Percentiles rank a stretch among this genome's conserved stretches.
These are phyloP conservation scores for Cladorrhinum samala DNA, from an alignment of 495 filamentous ascomycete species.

Conservation along the genomic window DNA sequence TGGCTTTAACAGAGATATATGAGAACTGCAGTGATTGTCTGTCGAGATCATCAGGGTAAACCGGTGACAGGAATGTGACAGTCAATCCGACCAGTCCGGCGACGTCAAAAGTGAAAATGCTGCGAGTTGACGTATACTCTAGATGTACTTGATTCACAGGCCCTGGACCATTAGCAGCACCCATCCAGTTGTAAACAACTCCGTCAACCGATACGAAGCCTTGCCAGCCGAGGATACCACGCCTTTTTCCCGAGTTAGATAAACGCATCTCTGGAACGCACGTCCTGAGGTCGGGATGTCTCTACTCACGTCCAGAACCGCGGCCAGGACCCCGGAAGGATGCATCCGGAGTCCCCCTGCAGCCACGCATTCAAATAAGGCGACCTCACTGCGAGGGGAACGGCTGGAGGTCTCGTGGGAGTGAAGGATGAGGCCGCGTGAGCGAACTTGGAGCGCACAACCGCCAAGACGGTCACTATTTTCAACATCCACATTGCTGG, in stretches of 20 bases:
- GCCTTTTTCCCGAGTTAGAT: conserved; percentile 54
- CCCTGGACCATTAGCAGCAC: conserved; percentile 49
- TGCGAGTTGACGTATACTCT: conserved; percentile 80
- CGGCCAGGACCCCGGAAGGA: conserved; percentile 26
- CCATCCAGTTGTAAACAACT: conserved; percentile 56
- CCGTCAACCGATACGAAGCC: conserved; percentile 53
- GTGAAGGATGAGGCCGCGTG: conserved; percentile 13
- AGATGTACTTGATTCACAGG: conserved; percentile 44
- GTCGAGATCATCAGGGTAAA: conserved; percentile 78
- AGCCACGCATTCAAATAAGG: conserved; percentile 30
- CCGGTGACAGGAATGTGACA: conserved; percentile 79
- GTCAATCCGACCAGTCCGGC: conserved; percentile 59
- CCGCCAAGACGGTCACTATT: conserved; percentile 9
- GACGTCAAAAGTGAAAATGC: conserved; percentile 77
- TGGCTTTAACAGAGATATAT: conserved; percentile 70
- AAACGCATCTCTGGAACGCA: no score
- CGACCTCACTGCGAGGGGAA: conserved; percentile 24
- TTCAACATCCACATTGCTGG: conserved; percentile 8
- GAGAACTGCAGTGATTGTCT: conserved; percentile 82
- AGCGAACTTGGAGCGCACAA: conserved; percentile 2
- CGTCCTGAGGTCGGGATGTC: conserved; percentile 7
- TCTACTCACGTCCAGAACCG: conserved; percentile 24
- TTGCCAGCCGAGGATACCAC: conserved; percentile 71
- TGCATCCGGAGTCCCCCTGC: conserved; percentile 18
- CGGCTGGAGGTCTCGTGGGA: conserved; percentile 20